A percentile compares a stretch with the other conserved stretches of the same genome.
Evolutionary conservation across 1,284 basidiomycete genomes (phyloP).

Genomic region (Xerocomus amazonicus): DNA sequence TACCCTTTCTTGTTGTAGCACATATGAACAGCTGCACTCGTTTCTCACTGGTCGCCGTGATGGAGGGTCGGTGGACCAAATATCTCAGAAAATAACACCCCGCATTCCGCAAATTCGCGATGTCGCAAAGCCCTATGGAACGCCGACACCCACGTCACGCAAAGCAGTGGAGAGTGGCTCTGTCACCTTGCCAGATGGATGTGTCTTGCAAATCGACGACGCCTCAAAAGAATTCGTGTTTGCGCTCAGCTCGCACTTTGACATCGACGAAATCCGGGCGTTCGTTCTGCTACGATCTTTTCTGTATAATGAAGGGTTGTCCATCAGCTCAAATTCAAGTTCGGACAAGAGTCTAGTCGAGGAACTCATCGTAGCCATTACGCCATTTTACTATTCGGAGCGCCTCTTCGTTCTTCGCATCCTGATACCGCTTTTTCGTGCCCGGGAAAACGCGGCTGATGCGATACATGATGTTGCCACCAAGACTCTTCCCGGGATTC

Average conservation of each 20-base stretch:
- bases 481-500: constrained; percentile 54
- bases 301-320: constrained; percentile 74
- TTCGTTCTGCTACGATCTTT: constrained; percentile 71
- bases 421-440: constrained; percentile 61
- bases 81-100: constrained; percentile 53
- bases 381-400: constrained; percentile 78
- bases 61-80: constrained; percentile 51
- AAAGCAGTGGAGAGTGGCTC: constrained; percentile 62
- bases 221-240: constrained; percentile 65
- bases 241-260: constrained; percentile 66
- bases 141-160: constrained; percentile 62
- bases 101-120: constrained; percentile 56
- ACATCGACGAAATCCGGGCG: constrained; percentile 75
- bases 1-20: constrained; percentile 38
- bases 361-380: constrained; percentile 67
- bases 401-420: constrained; percentile 63
- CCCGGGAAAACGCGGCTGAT: constrained; percentile 54
- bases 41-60: constrained; percentile 57
- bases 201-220: constrained; percentile 57
- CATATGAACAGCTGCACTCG: constrained; percentile 62
- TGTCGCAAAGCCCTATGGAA: constrained; percentile 60
- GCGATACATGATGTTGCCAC: constrained; percentile 53
- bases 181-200: constrained; percentile 62
- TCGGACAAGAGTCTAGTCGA: constrained; percentile 43
- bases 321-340: constrained; percentile 44